These are phyloP conservation scores for Acrocalymma vagum DNA, from an alignment of 2,329 filamentous ascomycete species.

Conservation along the genomic window DNA sequence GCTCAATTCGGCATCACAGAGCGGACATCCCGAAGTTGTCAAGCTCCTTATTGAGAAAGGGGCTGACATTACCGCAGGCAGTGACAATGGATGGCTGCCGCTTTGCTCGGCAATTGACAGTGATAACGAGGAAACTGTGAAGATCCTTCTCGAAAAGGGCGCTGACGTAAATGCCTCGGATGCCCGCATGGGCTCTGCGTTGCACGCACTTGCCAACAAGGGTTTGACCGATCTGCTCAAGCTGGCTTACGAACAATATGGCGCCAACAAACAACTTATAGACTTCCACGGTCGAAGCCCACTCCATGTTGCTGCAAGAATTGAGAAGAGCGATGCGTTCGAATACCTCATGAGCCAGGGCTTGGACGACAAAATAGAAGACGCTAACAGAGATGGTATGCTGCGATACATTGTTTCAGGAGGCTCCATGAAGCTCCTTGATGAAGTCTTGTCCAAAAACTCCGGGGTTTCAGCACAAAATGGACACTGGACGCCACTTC, in stretches of 20 bases:
- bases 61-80: no score
- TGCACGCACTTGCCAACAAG: slow-evolving; percentile 4
- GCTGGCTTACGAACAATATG: slow-evolving; percentile 1
- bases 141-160: no score
- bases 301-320: slow-evolving; percentile 6
- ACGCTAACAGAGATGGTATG: slow-evolving; percentile 10
- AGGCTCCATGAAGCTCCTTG: slow-evolving; percentile 10
- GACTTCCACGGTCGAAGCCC: slow-evolving; percentile 6
- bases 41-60: no score
- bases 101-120: no score
- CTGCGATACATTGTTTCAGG: slow-evolving; percentile 10
- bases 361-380: not conserved
- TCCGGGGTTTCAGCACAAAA: no score
- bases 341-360: not conserved
- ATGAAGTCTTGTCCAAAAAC: slow-evolving; percentile 1
- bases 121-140: no score
- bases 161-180: not conserved
- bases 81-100: no score
- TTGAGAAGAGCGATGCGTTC: slow-evolving; percentile 4
- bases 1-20: no score
- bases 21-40: no score
- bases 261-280: not conserved
- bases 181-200: not conserved
- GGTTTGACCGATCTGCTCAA: slow-evolving; percentile 9
- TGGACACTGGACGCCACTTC: slow-evolving; percentile 11